These are phyloP conservation scores for Aurifilum marmelostoma DNA, from an alignment of 2,329 filamentous ascomycete species.

Conservation along the genomic window DNA sequence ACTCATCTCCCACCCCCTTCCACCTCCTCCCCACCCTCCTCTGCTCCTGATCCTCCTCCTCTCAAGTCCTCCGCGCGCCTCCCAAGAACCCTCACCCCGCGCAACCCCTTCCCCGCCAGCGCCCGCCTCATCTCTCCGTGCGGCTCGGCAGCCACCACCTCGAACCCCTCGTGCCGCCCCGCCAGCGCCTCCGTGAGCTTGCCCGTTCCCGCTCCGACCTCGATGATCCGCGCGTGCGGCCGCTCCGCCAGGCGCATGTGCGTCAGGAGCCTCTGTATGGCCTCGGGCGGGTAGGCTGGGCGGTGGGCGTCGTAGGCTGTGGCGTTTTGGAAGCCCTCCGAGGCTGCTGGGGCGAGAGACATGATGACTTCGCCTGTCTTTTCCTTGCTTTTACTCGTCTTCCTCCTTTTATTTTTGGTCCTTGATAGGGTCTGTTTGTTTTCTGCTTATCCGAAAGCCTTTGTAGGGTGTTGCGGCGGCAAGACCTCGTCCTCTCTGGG, in stretches of 20 bases:
- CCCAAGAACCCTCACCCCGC: constrained; percentile 56
- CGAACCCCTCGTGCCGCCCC: constrained; percentile 57
- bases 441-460: too few species aligned
- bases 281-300: constrained; percentile 65
- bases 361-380: neutral
- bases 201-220: constrained; percentile 40
- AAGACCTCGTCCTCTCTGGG: neutral
- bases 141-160: constrained; percentile 61
- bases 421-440: neutral
- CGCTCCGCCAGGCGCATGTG: constrained; percentile 55
- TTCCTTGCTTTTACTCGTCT: neutral
- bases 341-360: constrained; percentile 38
- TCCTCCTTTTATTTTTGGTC: neutral
- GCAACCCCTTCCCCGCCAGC: constrained; percentile 61
- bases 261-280: constrained; percentile 61
- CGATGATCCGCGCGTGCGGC: constrained; percentile 44
- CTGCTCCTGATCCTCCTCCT: constrained; percentile 50
- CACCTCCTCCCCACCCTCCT: constrained; percentile 62
- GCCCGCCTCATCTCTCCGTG: constrained; percentile 67
- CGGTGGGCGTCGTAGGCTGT: constrained; percentile 68
- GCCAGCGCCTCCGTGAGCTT: constrained; percentile 51
- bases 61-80: constrained; percentile 61
- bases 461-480: neutral
- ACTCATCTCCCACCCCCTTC: constrained; percentile 54
- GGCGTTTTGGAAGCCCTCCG: constrained; percentile 67